phyloP scores from a whole-genome alignment of 192 early-diverging fungal species.

The Backusella liffmaniae region DNA sequence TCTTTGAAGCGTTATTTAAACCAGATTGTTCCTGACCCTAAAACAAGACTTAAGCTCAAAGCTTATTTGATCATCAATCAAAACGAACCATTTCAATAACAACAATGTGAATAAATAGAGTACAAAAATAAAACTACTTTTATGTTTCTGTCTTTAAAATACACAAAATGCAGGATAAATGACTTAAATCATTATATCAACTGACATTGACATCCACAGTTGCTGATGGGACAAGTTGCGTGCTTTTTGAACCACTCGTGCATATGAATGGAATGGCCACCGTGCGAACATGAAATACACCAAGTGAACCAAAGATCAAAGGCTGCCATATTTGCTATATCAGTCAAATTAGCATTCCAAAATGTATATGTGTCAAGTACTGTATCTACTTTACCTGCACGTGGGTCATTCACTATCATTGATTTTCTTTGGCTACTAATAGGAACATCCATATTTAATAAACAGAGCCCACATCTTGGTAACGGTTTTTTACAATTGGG shows the following conservation, averaged over 20 bases:
- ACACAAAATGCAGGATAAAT: background rate
- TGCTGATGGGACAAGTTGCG: conserved; percentile 83
- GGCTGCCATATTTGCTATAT: conserved; percentile 47
- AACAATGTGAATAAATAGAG: background rate
- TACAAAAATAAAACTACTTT: background rate
- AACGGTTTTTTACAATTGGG: conserved; percentile 61
- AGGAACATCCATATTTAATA: conserved; percentile 63
- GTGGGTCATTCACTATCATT: conserved; percentile 28
- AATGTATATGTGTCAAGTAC: background rate
- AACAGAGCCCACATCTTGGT: conserved; percentile 63
- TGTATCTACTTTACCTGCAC: conserved; percentile 21
- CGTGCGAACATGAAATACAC: conserved; percentile 97
- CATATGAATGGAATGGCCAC: conserved; percentile 92
- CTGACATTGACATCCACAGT: conserved; percentile 76
- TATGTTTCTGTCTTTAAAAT: background rate
- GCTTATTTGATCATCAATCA: background rate
- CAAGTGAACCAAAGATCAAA: conserved; percentile 96
- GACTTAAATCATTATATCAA: background rate
- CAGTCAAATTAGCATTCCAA: background rate
- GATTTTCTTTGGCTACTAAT: conserved; percentile 51
- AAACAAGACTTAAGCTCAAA: background rate
- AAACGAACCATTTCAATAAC: background rate
- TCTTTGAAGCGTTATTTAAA: background rate
- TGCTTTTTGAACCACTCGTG: conserved; percentile 89
- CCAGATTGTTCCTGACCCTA: background rate